Base-by-base conservation (phyloP, 2,329 filamentous ascomycete genomes). In the Daldinia sp. region DNA sequence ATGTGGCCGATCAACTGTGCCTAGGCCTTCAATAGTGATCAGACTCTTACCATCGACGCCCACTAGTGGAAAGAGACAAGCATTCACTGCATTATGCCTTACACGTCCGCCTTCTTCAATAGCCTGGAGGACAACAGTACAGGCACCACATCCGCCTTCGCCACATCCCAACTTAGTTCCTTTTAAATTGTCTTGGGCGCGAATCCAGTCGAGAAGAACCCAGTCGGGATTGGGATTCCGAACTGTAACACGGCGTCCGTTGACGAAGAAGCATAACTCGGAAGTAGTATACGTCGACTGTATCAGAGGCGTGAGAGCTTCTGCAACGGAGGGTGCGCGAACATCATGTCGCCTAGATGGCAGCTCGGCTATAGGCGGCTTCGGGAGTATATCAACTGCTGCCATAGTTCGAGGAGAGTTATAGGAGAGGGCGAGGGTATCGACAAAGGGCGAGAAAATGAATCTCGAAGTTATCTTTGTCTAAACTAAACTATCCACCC, bases 1-100 rank as follows among this genome's bases (percentile, higher is more conserved):
- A 82, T 98, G 94, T 7, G 94, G 95, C 42, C 85, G 88, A 79
- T 94, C 90, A 33, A 92, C 89, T 78, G 90, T 92, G 6, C 94
- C 95, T 74, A 98, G 97, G 5, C 94, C 95, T 81, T 98, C 94
- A 42, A 98, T 90, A 3, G 95, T 98, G 77, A 98, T 94, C 76
- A 98, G 93, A 86, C 98, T 95, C 80, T 98, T 98, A 53, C 95
- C 95, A 79, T 98, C 95, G 48, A 98, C 88, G 75, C 93, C 97
- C 72, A 93, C 91, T 57, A 98, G 85, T 4, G 95, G 95, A 9
- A 94, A 94, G 61, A 98, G 85, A 79, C 95, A 98, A 39, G 95
- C 95, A 78, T 98, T 98, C 63, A 98, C 93, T 55, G 93, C 95
- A 63, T 94, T 93, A 83, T 98, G 94, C 77, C 97, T 97, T 71